Percentiles rank a stretch among this genome's conserved stretches.
These are phyloP conservation scores for Clonostachys rhizophaga DNA, from an alignment of 2,329 filamentous ascomycete genomes.

Conservation along the genomic window DNA sequence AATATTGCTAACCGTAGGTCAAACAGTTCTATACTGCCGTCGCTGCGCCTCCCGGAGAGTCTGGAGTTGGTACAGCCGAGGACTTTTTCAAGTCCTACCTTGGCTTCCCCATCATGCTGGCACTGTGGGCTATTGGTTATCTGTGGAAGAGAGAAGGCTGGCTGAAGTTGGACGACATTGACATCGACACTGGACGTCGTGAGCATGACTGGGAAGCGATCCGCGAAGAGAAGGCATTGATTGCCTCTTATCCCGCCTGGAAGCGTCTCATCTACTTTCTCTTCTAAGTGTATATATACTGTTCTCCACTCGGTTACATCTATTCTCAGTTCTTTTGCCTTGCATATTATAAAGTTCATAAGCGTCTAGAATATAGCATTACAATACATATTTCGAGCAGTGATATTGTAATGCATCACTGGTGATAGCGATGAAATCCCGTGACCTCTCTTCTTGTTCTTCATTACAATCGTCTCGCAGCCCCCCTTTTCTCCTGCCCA, in stretches of 20 bases:
- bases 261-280: constrained; percentile 28
- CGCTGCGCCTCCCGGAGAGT: constrained; percentile 18
- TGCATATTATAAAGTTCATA: no score
- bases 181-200: constrained; percentile 62
- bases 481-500: no score
- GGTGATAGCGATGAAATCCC: no score
- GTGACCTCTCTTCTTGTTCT: no score
- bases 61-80: constrained; percentile 33
- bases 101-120: constrained; percentile 46
- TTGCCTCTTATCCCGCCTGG: constrained; percentile 49
- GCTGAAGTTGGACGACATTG: constrained; percentile 55
- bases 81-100: constrained; percentile 53
- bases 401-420: no score
- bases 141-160: constrained; percentile 62
- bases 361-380: no score
- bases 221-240: constrained; percentile 44
- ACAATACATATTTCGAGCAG: no score
- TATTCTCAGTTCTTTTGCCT: no score
- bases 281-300: constrained; percentile 21
- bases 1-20: constrained; percentile 16
- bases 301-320: no score
- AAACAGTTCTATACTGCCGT: constrained; percentile 46
- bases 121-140: constrained; percentile 54
- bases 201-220: constrained; percentile 63
- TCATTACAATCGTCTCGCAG: no score